Conservation (phyloP, 2,329 filamentous ascomycete species). For the Fusarium tanahbumbuense region DNA sequence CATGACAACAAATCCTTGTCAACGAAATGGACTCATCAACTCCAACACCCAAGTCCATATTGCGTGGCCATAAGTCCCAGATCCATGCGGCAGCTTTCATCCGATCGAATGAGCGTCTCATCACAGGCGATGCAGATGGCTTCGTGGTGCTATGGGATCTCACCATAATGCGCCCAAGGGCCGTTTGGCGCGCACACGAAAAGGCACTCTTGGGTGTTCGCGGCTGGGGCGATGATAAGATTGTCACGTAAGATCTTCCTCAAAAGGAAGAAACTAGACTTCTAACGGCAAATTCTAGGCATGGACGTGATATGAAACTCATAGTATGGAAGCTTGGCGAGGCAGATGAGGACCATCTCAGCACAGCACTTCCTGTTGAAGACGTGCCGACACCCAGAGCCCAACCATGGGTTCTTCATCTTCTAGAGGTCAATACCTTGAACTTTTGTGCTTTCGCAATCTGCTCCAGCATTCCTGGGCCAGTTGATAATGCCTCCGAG, state of each 20-base stretch:
- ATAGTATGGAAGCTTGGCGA: slow-evolving; percentile 81
- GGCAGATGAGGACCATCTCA: slow-evolving; percentile 72
- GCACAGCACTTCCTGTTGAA: slow-evolving; percentile 78
- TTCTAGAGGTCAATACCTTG: slow-evolving; percentile 88
- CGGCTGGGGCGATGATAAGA: slow-evolving; percentile 75
- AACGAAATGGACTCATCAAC: slow-evolving; percentile 46
- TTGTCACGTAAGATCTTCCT: slow-evolving; percentile 79
- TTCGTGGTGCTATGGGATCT: slow-evolving; percentile 90
- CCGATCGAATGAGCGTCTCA: slow-evolving; percentile 77
- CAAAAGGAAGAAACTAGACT: not conserved
- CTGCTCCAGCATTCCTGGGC: slow-evolving; percentile 56
- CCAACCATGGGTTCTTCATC: slow-evolving; percentile 86
- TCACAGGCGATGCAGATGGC: slow-evolving; percentile 90
- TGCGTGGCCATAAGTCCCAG: slow-evolving; percentile 85
- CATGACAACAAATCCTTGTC: slow-evolving; percentile 8
- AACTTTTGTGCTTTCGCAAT: slow-evolving; percentile 91
- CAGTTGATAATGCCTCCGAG: slow-evolving; percentile 49
- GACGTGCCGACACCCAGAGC: slow-evolving; percentile 59
- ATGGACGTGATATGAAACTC: slow-evolving; percentile 89
- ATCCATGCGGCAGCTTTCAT: slow-evolving; percentile 83
- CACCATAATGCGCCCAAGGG: slow-evolving; percentile 80
- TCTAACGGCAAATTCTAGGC: slow-evolving; percentile 61
- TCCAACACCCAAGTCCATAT: slow-evolving; percentile 67
- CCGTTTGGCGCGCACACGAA: slow-evolving; percentile 88
- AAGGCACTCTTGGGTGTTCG: slow-evolving; percentile 80